Base-by-base conservation (phyloP, 176 grass and related monocot genomes). In the Avena eriantha region DNA sequence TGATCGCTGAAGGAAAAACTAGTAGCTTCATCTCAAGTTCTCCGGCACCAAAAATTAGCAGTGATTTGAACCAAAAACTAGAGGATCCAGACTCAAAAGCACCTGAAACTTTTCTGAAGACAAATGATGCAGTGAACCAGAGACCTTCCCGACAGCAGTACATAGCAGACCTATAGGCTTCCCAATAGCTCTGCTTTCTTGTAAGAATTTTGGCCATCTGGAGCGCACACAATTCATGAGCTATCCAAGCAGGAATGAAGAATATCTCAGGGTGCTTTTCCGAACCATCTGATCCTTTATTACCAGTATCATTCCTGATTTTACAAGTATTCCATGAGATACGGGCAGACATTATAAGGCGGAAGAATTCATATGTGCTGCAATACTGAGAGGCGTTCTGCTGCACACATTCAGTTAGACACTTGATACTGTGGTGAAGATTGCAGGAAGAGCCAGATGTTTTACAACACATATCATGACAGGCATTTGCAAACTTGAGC, bases 21-120 rank as follows among this genome's bases (percentile, higher is more conserved):
- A 96, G 70, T 63, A 98, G 85, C 84, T 89, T 94, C 45, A 94
- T 91, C 90, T 98, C 92, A 83, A 89, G 91, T 90, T 98, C 96
- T 34, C 90, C 78, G 43, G 89, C 88, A 76, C 84, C 84, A 85
- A 94, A 84, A 50, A 93, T 60, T 57, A 96, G 63, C 78, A 98
- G 87, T 24, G 90, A 96, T 85, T 94, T 94, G 29, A 94, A 90
- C 94, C 92, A 98, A 91, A 90, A 94, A 77, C 67, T 80, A 54
- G 88, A 90, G 60, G 77, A 65, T 19, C 86, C 78, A 43, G 83
- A 80, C 46, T 87, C 53, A 76, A 90, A 91, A 88, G 54, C 76
- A 87, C 86, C 85, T 86, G 90, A 65, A 83, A 98, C 85, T 89
- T 94, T 98, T 76, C 89, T 94, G 48, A 98, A 98, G 54, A 92